phyloP scores from a whole-genome alignment of 306 rosid genomes.

The Cucumis cinereus region DNA sequence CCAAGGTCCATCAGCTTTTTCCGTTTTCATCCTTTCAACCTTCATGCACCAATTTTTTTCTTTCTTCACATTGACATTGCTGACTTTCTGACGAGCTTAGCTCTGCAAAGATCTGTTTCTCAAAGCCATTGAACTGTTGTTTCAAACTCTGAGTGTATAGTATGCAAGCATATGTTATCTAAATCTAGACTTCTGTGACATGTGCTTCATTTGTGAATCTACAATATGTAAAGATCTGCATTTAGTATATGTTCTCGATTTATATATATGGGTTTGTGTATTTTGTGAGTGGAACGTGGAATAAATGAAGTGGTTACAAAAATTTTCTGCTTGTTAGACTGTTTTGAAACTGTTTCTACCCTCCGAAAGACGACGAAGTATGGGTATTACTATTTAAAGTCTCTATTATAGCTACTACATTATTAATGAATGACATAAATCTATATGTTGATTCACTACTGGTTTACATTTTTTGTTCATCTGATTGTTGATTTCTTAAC shows the following conservation, averaged over 20 bases:
- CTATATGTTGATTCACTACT: too few relatives aligned
- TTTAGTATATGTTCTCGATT: background rate
- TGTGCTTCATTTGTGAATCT: background rate
- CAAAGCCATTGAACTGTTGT: background rate
- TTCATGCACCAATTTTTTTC: background rate
- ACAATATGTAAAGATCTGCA: background rate
- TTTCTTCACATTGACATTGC: background rate
- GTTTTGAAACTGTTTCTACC: too few relatives aligned
- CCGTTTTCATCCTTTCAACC: background rate
- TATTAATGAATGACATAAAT: too few relatives aligned
- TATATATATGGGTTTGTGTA: background rate
- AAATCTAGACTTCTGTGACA: background rate
- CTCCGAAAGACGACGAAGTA: too few relatives aligned
- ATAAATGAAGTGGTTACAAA: too few relatives aligned
- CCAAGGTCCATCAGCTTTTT: constrained; percentile 41
- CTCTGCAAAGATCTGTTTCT: background rate
- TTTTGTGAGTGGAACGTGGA: background rate
- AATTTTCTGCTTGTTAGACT: too few relatives aligned
- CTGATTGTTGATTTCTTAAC: too few relatives aligned
- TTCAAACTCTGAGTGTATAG: background rate
- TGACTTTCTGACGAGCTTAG: background rate
- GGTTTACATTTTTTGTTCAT: too few relatives aligned
- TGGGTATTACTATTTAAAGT: too few relatives aligned
- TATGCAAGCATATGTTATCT: background rate
- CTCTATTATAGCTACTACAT: too few relatives aligned